Evolutionary conservation across 2,329 filamentous ascomycete genomes (phyloP).

Genomic region (Chaetomiaceae sp.): DNA sequence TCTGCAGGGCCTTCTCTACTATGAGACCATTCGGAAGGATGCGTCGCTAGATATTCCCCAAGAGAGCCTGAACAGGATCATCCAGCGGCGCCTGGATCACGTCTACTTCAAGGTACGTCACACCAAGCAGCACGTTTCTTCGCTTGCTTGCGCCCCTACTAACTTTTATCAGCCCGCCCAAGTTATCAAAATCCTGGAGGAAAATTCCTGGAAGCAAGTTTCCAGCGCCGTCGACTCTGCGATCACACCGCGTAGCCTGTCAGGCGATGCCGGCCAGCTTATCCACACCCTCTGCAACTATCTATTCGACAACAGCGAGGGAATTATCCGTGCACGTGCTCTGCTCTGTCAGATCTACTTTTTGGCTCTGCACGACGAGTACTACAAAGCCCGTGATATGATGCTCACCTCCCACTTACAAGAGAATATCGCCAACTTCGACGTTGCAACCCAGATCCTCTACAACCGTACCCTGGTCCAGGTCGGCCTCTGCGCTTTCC

Average conservation of each 20-base stretch:
- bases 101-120: slow-evolving; percentile 86
- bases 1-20: slow-evolving; percentile 82
- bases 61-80: slow-evolving; percentile 84
- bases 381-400: slow-evolving; percentile 97
- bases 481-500: slow-evolving; percentile 96
- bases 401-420: slow-evolving; percentile 99
- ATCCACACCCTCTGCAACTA: slow-evolving; percentile 90
- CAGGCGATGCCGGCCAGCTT: slow-evolving; percentile 66
- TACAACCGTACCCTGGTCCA: slow-evolving; percentile 98
- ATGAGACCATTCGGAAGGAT: slow-evolving; percentile 72
- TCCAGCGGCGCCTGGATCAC: slow-evolving; percentile 93
- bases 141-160: slow-evolving; percentile 13
- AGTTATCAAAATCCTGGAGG: slow-evolving; percentile 89
- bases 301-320: slow-evolving; percentile 89
- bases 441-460: slow-evolving; percentile 94
- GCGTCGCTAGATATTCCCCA: slow-evolving; percentile 68
- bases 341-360: slow-evolving; percentile 99
- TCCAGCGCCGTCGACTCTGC: slow-evolving; percentile 66
- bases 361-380: slow-evolving; percentile 93
- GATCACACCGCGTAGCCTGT: slow-evolving; percentile 70
- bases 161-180: slow-evolving; percentile 62
- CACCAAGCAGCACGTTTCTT: background rate
- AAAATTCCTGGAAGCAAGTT: slow-evolving; percentile 85
- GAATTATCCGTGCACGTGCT: slow-evolving; percentile 90
- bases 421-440: slow-evolving; percentile 94